A percentile compares a stretch with the other conserved stretches of the same genome.
phyloP scores from a whole-genome alignment of 768 basidiomycete species.

The Tulasnella sp. region DNA sequence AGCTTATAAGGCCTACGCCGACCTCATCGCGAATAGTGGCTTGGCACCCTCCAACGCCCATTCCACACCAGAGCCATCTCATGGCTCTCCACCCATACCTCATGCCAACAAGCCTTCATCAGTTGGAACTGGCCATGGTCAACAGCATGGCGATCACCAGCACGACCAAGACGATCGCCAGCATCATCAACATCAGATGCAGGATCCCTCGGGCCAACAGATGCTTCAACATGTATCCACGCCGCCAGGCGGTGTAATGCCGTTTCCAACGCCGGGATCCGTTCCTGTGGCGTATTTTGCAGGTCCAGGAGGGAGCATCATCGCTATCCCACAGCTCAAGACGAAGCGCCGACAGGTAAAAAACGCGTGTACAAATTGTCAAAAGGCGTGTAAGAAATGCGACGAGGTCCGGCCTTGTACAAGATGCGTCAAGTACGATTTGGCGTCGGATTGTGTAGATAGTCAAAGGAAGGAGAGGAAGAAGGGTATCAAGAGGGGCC shows the following conservation, averaged over 20 bases:
- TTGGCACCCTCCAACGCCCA: too few species aligned
- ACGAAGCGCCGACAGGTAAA: conserved; percentile 82
- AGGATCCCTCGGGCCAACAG: neutral
- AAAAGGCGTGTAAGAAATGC: conserved; percentile 87
- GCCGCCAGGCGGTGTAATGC: conserved; percentile 24
- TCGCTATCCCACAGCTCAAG: conserved; percentile 14
- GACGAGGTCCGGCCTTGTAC: conserved; percentile 88
- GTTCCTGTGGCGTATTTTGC: conserved; percentile 22
- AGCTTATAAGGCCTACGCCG: neutral
- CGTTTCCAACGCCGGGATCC: conserved; percentile 23
- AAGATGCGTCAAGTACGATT: conserved; percentile 84
- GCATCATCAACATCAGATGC: neutral
- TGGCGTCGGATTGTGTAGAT: conserved; percentile 77
- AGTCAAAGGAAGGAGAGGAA: conserved; percentile 88
- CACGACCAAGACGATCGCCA: neutral
- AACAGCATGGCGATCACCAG: neutral
- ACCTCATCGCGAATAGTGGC: neutral
- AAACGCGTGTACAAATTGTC: conserved; percentile 84
- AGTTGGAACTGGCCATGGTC: neutral
- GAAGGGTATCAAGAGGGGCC: conserved; percentile 76
- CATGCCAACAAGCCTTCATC: too few species aligned
- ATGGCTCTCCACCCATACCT: too few species aligned
- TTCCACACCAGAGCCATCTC: too few species aligned
- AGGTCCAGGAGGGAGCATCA: conserved; percentile 11
- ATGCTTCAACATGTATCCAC: conserved; percentile 16